Evolutionary conservation across 1,139 yeast genomes (phyloP).

Genomic region (Candida labiduridarum): DNA sequence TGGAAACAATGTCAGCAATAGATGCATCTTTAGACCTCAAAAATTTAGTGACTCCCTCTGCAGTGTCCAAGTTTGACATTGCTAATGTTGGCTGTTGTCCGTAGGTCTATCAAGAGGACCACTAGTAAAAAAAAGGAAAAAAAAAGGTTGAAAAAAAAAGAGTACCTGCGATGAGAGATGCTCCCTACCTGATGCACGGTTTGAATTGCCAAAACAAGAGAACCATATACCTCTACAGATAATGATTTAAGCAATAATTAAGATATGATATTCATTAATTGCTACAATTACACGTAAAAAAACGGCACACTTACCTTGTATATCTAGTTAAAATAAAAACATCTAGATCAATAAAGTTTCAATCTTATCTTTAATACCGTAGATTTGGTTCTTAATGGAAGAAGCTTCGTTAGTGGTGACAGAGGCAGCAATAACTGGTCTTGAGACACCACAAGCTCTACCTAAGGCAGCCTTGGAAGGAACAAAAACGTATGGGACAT

Average conservation of each 20-base stretch:
- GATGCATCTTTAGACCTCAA: slow-evolving; percentile 59
- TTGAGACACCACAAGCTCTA: slow-evolving; percentile 99
- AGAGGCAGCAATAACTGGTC: slow-evolving; percentile 99
- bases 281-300: neutral
- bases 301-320: neutral
- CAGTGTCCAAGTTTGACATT: slow-evolving; percentile 23
- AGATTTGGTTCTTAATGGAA: slow-evolving; percentile 95
- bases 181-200: no score
- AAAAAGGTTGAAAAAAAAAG: neutral
- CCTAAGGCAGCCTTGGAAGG: slow-evolving; percentile 99
- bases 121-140: neutral
- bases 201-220: no score
- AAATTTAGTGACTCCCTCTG: slow-evolving; percentile 65
- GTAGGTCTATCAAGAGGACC: neutral
- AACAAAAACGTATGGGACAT: slow-evolving; percentile 98
- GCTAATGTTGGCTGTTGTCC: neutral
- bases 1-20: slow-evolving; percentile 43
- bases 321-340: neutral
- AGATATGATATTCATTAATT: no score
- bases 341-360: slow-evolving; percentile 90
- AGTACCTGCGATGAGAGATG: slow-evolving; percentile 1
- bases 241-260: no score
- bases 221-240: no score
- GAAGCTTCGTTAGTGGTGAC: slow-evolving; percentile 99
- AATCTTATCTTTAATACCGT: slow-evolving; percentile 97